A percentile compares a stretch with the other conserved stretches of the same genome.
These are phyloP conservation scores for Tylopilus vinaceipallidus DNA, from an alignment of 768 basidiomycete species.

Conservation along the genomic window DNA sequence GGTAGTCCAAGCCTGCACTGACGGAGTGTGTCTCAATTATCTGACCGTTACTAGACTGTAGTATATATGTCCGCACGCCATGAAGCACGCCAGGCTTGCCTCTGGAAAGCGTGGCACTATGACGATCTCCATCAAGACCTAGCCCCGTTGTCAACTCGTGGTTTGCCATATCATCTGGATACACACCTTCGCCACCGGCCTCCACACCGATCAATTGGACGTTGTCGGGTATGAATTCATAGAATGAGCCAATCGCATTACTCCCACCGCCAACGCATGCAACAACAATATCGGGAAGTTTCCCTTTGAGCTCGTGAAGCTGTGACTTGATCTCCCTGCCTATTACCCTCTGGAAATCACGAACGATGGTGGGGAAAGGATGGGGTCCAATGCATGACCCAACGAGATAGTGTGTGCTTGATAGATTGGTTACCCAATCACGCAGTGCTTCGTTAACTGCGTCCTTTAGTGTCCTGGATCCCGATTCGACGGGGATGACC, in stretches of 20 bases:
- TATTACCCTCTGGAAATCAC: slow-evolving; percentile 96
- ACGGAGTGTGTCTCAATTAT: slow-evolving; percentile 97
- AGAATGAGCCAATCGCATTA: slow-evolving; percentile 98
- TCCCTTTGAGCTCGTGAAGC: slow-evolving; percentile 65
- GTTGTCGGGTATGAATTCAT: slow-evolving; percentile 88
- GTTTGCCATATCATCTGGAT: neutral
- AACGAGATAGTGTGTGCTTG: slow-evolving; percentile 93
- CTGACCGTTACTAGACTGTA: slow-evolving; percentile 87
- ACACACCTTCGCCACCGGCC: slow-evolving; percentile 91
- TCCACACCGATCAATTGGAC: slow-evolving; percentile 93
- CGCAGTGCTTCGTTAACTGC: slow-evolving; percentile 98
- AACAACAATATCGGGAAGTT: slow-evolving; percentile 90
- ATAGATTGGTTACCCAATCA: slow-evolving; percentile 96
- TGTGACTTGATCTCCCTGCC: slow-evolving; percentile 93
- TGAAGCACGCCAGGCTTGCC: slow-evolving; percentile 94
- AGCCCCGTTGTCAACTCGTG: slow-evolving; percentile 6
- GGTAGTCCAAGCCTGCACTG: slow-evolving; percentile 94
- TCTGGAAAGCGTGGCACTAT: slow-evolving; percentile 91
- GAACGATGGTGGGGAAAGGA: slow-evolving; percentile 98
- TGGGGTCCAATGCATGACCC: slow-evolving; percentile 98
- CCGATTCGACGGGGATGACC: slow-evolving; percentile 93
- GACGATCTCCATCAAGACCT: slow-evolving; percentile 78
- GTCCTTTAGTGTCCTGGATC: slow-evolving; percentile 94
- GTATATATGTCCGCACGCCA: slow-evolving; percentile 92
- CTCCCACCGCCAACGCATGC: slow-evolving; percentile 98